Conservation (phyloP, 2,329 filamentous ascomycete species). For the Penicillium vulpinum region DNA sequence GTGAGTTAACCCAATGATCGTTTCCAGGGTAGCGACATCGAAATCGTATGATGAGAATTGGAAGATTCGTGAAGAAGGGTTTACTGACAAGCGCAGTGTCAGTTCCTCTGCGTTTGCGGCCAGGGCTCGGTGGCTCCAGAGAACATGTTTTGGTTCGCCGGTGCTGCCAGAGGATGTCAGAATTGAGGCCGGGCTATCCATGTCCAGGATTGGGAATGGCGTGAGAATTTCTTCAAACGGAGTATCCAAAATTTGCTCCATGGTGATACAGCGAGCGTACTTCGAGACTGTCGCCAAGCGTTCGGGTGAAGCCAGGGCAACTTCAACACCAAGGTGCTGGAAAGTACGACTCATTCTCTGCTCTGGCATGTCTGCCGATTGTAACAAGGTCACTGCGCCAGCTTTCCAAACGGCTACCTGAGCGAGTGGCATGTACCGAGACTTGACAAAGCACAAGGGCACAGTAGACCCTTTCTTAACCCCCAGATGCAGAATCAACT, state of each 20-base stretch:
- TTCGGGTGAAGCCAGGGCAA: neutral
- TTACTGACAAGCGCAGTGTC: neutral
- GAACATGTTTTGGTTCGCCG: neutral
- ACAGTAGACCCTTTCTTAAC: neutral
- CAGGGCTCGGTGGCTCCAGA: neutral
- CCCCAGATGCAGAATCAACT: neutral
- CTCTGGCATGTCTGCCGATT: neutral
- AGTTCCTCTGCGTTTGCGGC: neutral
- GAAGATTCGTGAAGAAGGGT: neutral
- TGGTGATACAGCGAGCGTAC: neutral
- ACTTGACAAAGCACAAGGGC: neutral
- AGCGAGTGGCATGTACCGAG: neutral
- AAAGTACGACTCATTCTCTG: neutral
- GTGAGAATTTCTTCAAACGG: neutral
- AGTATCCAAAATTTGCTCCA: neutral
- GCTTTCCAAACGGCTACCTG: neutral
- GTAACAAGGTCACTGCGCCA: neutral
- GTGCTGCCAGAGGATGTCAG: neutral
- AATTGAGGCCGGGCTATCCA: neutral
- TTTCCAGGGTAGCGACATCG: neutral
- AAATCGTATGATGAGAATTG: slow-evolving; percentile 1
- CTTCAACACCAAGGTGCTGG: neutral
- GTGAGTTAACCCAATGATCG: neutral
- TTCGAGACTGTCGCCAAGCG: neutral
- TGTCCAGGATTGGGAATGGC: neutral